Percentiles rank a stretch among this genome's conserved stretches.
Conservation (phyloP, 1,139 yeast species). For the Suhomyces ambrosiae region DNA sequence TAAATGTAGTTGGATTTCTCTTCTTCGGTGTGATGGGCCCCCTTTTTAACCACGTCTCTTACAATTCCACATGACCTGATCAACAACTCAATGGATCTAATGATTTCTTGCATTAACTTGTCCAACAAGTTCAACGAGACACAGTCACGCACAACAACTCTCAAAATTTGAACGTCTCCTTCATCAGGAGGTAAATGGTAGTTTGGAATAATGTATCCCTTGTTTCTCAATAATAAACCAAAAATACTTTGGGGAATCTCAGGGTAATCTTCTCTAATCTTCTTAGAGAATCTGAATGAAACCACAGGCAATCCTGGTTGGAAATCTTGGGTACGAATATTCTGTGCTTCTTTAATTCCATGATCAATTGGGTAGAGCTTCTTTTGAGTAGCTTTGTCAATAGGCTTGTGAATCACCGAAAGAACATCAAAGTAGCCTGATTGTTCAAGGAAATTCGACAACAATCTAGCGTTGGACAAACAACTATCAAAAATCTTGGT, state of each 20-base stretch:
- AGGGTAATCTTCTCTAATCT: constrained; percentile 62
- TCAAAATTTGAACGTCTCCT: constrained; percentile 62
- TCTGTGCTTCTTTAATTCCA: constrained; percentile 18
- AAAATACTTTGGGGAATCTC: constrained; percentile 84
- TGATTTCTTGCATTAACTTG: constrained; percentile 67
- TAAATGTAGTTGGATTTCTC: constrained; percentile 29
- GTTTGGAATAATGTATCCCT: constrained; percentile 89
- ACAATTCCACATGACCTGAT: constrained; percentile 39
- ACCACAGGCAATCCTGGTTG: constrained; percentile 88
- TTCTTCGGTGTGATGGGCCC: constrained; percentile 18
- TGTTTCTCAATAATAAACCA: constrained; percentile 71
- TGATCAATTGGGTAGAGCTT: constrained; percentile 27
- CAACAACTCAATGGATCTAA: constrained; percentile 57
- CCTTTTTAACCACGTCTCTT: constrained; percentile 22
- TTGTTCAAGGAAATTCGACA: constrained; percentile 65
- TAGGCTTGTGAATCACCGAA: constrained; percentile 71
- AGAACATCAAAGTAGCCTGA: constrained; percentile 71
- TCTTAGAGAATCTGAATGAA: constrained; percentile 71
- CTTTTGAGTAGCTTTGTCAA: constrained; percentile 15
- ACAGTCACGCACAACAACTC: constrained; percentile 81
- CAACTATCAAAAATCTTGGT: constrained; percentile 62
- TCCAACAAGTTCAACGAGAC: constrained; percentile 73
- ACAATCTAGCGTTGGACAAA: constrained; percentile 67
- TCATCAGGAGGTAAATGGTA: constrained; percentile 75
- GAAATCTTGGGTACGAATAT: constrained; percentile 41